Conservation (phyloP, 208 protist species). For the Trypanosoma vivax region DNA sequence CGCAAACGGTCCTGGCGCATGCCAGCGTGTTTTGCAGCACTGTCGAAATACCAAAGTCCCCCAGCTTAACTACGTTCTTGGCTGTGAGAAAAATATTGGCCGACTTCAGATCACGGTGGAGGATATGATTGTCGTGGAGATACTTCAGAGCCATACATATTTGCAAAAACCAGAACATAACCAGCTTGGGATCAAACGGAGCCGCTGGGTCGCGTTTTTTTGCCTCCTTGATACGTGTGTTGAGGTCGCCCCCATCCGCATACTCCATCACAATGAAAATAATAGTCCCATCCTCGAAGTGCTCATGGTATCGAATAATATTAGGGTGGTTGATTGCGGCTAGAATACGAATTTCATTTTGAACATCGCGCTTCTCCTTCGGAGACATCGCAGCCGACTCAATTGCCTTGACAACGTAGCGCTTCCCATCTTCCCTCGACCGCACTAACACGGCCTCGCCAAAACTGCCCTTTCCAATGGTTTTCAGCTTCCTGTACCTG, state of each 20-base stretch:
- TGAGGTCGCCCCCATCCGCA: conserved; percentile 85
- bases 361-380: conserved; percentile 89
- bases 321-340: conserved; percentile 85
- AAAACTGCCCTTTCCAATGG: conserved; percentile 91
- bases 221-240: conserved; percentile 86
- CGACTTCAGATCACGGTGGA: conserved; percentile 89
- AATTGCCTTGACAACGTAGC: conserved; percentile 91
- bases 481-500: conserved; percentile 84
- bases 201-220: conserved; percentile 56
- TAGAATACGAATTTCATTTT: conserved; percentile 91
- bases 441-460: conserved; percentile 88
- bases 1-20: conserved; percentile 90
- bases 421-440: conserved; percentile 80
- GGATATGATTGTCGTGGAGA: conserved; percentile 89
- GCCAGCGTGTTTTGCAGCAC: conserved; percentile 89
- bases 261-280: conserved; percentile 93
- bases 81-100: conserved; percentile 87
- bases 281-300: conserved; percentile 81
- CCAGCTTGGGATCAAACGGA: conserved; percentile 79
- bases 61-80: conserved; percentile 84
- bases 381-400: conserved; percentile 77
- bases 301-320: conserved; percentile 90
- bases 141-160: conserved; percentile 90
- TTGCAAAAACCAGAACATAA: conserved; percentile 90
- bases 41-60: conserved; percentile 91